Percentiles rank a stretch among this genome's conserved stretches.
Evolutionary conservation across 805 yeast species (phyloP).

Genomic region (Kodamaea lidongshanica): DNA sequence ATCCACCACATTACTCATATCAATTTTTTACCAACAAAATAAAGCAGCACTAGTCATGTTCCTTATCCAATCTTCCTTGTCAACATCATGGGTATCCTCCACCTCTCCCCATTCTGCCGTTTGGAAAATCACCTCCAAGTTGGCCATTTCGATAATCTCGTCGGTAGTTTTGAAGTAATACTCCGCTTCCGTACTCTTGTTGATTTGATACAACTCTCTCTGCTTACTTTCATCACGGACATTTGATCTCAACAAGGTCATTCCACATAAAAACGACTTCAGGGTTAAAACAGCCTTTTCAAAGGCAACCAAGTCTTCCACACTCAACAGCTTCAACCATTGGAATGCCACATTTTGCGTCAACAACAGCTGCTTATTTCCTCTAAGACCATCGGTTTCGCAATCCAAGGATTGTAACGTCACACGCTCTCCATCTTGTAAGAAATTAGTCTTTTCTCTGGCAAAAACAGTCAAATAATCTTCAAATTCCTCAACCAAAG

Average conservation of each 20-base stretch:
- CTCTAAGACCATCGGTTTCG: conserved; percentile 73
- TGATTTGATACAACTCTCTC: conserved; percentile 28
- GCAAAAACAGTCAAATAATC: conserved; percentile 43
- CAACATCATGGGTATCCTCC: conserved; percentile 98
- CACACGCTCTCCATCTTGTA: conserved; percentile 24
- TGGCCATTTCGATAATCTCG: conserved; percentile 69
- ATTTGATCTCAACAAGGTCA: conserved; percentile 52
- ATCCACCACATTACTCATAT: too few relatives aligned
- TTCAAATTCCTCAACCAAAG: conserved; percentile 66
- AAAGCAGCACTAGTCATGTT: conserved; percentile 72
- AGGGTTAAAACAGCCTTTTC: conserved; percentile 85
- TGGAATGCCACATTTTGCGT: conserved; percentile 55
- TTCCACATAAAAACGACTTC: conserved; percentile 82
- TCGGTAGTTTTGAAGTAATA: conserved; percentile 46
- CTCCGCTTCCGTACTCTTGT: conserved; percentile 24
- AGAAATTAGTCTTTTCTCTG: conserved; percentile 19
- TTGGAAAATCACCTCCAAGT: conserved; percentile 78
- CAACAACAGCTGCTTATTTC: conserved; percentile 62
- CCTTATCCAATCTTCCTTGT: conserved; percentile 80
- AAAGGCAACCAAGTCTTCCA: conserved; percentile 79
- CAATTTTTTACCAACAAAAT: conserved; percentile 18
- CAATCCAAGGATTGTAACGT: conserved; percentile 64
- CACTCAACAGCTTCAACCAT: conserved; percentile 58
- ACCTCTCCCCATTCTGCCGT: conserved; percentile 96
- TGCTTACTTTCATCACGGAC: conserved; percentile 17